Evolutionary conservation across 768 basidiomycete species (phyloP), one percentile per base, ranked within the genome.

Genomic region (Tephrocybe rancida): DNA sequence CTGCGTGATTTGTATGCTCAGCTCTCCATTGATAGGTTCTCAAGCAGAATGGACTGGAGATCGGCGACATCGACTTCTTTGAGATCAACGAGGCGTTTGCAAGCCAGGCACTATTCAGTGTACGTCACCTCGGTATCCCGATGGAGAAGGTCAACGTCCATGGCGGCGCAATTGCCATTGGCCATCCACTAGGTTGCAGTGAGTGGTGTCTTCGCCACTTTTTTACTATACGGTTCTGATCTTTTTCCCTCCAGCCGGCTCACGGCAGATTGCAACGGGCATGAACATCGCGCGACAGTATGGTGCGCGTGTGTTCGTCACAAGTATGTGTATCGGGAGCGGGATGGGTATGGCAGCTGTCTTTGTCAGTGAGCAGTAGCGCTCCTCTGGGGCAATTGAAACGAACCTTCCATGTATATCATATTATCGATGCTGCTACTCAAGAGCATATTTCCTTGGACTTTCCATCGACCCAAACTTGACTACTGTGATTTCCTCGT

Each of bases 41-140:
- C 54, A 76, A 81, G 62, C 80, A 83, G 64, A 76, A 82, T 3
- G 89, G 90, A 19, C 75, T 96, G 50, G 67, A 73, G 43, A 73
- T 76, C 52, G 72, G 80, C 44, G 94, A 95, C 61, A 74, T 96
- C 62, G 93, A 96, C 74, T 91, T 95, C 67, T 96, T 76, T 71
- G 92, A 95, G 74, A 92, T 93, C 71, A 95, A 95, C 68, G 92
- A 95, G 70, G 92, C 93, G 25, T 95, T 95, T 66, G 92, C 93
- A 18, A 84, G 81, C 38, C 89, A 90, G 68, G 92, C 91, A 3
- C 75, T 95, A 39, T 92, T 87, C 73, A 81, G 75, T 41, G 69
- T 94, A 37, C 72, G 91, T 57, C 80, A 84, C 59, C 70, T 95
- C 47, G 83, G 84, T 22, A 81, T 95, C 59, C 81, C 85, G 3